Base-by-base conservation (phyloP, 2,329 filamentous ascomycete genomes). In the Colletotrichum melonis region DNA sequence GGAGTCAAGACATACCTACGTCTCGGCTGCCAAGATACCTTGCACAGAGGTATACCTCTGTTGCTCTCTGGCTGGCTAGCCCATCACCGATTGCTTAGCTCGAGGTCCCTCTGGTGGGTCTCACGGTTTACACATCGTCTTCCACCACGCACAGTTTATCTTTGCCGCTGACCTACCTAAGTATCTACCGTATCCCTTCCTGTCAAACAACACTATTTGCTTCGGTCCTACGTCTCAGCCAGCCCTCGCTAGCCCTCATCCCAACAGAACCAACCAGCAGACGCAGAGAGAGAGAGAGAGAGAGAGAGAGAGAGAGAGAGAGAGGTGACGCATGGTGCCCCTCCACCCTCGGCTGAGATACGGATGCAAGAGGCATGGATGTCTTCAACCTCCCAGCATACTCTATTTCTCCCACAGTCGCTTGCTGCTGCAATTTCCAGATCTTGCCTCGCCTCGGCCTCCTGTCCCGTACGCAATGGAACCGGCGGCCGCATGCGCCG, bases 401-500 rank as follows among this genome's bases (percentile, higher is more conserved):
- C 35, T 46, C 59, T n/a, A 30, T 30, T 32, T 42, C n/a, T 59
- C 62, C 22, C 42, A 42, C 54, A 30, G 16, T 28, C 55, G 42
- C 55, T 55, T 46, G 22, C 46, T 32, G 42, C 49, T n/a, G n/a
- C 60, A 73, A 35, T 64, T 60, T 35, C 55, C 60, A 66, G 26
- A 70, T 62, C 67, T 70, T 65, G 42, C 26, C 26, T 26, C 54
- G 46, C 59, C 42, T 72, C 70, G 60, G 56, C 60, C 59, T 49
- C 60, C 28, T 42, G 16, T 65, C 60, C 67, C 67, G 67, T 52
- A 22, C 67, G 67, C 71, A 57, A 65, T 65, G 59, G 62, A 64
- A 64, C 54, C 35, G 71, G 49, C 60, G 70, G 26, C 69, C 58
- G 54, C 60, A 66, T 69, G 56, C 71, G 62, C 71, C 67, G 60